phyloP scores from a whole-genome alignment of 1,284 basidiomycete species.

The Bondarzewia mesenterica region DNA sequence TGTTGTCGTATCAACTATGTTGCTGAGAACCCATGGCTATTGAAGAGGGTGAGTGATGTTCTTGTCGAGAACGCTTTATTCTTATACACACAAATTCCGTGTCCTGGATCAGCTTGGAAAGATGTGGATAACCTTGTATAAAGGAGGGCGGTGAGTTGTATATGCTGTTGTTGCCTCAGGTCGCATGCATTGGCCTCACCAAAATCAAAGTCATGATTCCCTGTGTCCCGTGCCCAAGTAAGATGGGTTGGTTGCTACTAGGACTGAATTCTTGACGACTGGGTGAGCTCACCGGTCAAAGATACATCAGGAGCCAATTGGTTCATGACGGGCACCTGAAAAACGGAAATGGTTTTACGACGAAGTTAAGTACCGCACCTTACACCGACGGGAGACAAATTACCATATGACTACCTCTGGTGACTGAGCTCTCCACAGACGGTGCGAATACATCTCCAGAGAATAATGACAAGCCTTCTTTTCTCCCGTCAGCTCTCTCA shows the following conservation, averaged over 20 bases:
- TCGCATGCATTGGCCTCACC: conserved; percentile 20
- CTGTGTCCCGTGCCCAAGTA: too few relatives aligned
- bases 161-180: not conserved
- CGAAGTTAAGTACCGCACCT: not conserved
- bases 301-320: conserved; percentile 60
- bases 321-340: conserved; percentile 77
- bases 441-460: conserved; percentile 87
- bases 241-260: not conserved
- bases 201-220: conserved; percentile 85
- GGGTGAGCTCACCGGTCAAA: conserved; percentile 42
- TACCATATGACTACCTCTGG: conserved; percentile 89
- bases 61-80: not conserved
- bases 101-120: conserved; percentile 63
- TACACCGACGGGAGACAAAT: conserved; percentile 11
- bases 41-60: conserved; percentile 5
- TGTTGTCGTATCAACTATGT: conserved; percentile 62
- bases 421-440: conserved; percentile 81
- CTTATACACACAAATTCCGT: conserved; percentile 54
- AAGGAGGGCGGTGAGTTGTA: not conserved
- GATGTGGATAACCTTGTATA: conserved; percentile 61
- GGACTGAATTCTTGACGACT: not conserved
- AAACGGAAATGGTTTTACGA: not conserved
- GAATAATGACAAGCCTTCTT: conserved; percentile 77
- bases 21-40: conserved; percentile 72
- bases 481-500: conserved; percentile 36